Evolutionary conservation across 345 rosid species (phyloP), one percentile per base, ranked within the genome.

Genomic region (Eucalyptus albens): DNA sequence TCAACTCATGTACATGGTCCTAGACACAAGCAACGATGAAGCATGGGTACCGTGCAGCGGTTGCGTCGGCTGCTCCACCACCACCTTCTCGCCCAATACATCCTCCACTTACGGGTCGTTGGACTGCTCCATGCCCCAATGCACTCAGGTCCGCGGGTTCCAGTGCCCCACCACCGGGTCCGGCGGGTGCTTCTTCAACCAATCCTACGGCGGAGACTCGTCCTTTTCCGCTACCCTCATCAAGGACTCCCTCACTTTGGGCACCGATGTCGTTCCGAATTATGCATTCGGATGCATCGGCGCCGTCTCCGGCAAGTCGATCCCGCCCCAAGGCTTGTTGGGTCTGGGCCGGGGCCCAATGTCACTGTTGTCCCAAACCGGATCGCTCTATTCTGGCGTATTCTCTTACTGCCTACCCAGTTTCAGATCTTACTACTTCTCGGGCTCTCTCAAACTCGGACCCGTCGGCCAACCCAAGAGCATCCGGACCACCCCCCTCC

Each of bases 321-420:
- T 97, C 69, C 99, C 98, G 7, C 96, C 97, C 6, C 98, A 97
- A 56, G 99, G 99, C 40, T 53, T 97, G 86, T 88, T 97, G 94
- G 99, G 98, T 51, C 89, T 96, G 89, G 99, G 99, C 37, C 97
- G 97, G 10, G 99, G 99, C 15, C 90, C 99, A 87, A 89, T 95
- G 89, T 97, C 99, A 4, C 83, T 96, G 37, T 45, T 97, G 50
- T 94, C 97, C 3, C 99, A 95, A 88, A 89, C 98, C 86, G 89
- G 92, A 51, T 86, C 97, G 55, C 93, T 94, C 55, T 97, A 97
- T 88, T 95, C 97, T 9, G 95, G 95, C 31, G 94, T 96, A 22
- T 97, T 96, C 93, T 97, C 99, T 0, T 96, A 96, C 42, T 97
- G 99, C 86, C 92, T 97, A 33, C 99, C 99, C 88, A 97, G 98